phyloP scores from a whole-genome alignment of 2,329 filamentous ascomycete genomes.

The Colletotrichum sp. region DNA sequence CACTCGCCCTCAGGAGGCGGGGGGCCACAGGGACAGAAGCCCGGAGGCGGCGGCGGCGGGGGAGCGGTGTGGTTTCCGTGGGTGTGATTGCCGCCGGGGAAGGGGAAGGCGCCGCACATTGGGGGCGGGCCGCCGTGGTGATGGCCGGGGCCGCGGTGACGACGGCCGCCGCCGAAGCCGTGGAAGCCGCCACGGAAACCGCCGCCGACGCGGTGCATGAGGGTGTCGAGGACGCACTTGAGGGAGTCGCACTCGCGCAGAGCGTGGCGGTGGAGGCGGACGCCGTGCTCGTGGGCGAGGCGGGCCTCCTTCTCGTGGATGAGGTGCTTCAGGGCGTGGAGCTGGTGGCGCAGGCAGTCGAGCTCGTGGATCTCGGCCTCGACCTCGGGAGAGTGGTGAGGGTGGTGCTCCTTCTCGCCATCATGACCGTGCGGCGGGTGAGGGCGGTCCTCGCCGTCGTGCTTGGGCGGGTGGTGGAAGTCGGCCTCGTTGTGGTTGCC shows the following conservation, averaged over 20 bases:
- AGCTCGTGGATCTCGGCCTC: constrained; percentile 50
- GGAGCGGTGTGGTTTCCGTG: constrained; percentile 27
- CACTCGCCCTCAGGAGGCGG: constrained; percentile 25
- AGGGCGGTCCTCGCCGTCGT: background rate
- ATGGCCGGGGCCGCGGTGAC: background rate
- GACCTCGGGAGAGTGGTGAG: constrained; percentile 31
- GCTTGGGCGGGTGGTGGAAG: background rate
- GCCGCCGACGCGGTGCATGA: constrained; percentile 43
- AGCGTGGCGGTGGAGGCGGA: constrained; percentile 18
- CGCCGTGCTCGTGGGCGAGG: constrained; percentile 39
- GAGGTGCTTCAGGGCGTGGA: constrained; percentile 43
- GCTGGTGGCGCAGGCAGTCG: constrained; percentile 44
- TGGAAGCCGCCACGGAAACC: constrained; percentile 2
- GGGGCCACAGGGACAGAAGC: constrained; percentile 33
- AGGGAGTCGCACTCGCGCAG: constrained; percentile 43
- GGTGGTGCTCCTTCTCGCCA: constrained; percentile 6
- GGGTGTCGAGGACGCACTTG: constrained; percentile 46
- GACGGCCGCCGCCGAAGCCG: background rate
- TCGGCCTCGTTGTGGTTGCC: background rate
- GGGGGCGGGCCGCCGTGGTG: background rate
- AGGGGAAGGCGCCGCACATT: constrained; percentile 24
- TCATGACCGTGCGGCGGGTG: background rate
- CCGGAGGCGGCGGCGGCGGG: constrained; percentile 26
- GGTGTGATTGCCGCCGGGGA: constrained; percentile 24
- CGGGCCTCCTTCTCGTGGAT: constrained; percentile 47